Conservation (phyloP, 108 stramenopile species). For the Nitzschia inconspicua region DNA sequence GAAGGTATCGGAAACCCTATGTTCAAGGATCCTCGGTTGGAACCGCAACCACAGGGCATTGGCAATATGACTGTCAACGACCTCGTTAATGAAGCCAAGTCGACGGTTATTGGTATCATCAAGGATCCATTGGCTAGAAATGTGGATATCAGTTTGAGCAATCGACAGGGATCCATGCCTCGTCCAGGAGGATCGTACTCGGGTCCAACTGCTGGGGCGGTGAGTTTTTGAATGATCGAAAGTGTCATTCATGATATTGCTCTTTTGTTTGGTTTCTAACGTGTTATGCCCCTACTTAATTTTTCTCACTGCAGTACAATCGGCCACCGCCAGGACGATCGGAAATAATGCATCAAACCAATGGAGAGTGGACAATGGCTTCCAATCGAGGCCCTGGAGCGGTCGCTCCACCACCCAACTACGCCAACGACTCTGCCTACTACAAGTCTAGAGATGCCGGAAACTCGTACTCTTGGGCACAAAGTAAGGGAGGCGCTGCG, state of each 20-base stretch:
- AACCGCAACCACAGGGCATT: conserved; percentile 12
- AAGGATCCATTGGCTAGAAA: conserved; percentile 85
- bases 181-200: conserved; percentile 33
- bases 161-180: conserved; percentile 13
- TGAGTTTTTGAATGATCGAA: conserved; percentile 21
- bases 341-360: conserved; percentile 65
- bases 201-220: conserved; percentile 42
- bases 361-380: conserved; percentile 89
- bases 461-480: conserved; percentile 52
- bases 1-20: conserved; percentile 91
- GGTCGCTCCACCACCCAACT: conserved; percentile 27
- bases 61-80: conserved; percentile 30
- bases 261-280: neutral
- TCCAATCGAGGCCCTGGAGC: conserved; percentile 83
- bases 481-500: conserved; percentile 24
- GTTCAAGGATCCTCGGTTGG: conserved; percentile 80
- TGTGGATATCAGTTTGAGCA: conserved; percentile 15
- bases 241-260: neutral
- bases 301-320: conserved; percentile 29
- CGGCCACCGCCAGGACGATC: conserved; percentile 67
- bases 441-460: conserved; percentile 59
- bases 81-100: conserved; percentile 55
- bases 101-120: conserved; percentile 76
- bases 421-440: conserved; percentile 53
- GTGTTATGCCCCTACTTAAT: neutral